Evolutionary conservation across 306 rosid genomes (phyloP).

Genomic region (Acmispon strigosus): DNA sequence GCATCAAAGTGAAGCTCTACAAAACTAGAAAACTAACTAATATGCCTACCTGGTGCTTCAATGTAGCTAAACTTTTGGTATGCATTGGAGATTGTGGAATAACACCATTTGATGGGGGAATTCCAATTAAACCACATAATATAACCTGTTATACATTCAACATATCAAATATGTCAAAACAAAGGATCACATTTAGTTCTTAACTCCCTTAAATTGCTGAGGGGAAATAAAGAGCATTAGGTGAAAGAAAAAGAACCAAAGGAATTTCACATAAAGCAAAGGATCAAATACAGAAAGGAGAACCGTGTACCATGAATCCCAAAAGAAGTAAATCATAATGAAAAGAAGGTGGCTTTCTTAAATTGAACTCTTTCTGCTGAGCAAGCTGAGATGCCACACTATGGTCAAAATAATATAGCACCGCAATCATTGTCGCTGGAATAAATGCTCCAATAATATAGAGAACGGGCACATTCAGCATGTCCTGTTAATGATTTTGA

Average conservation of each 20-base stretch:
- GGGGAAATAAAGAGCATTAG: background rate
- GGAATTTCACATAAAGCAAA: background rate
- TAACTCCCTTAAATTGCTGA: background rate
- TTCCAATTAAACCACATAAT: constrained; percentile 70
- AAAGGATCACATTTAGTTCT: background rate
- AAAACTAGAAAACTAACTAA: background rate
- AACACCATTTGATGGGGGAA: constrained; percentile 82
- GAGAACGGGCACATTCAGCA: constrained; percentile 67
- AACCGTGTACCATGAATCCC: constrained; percentile 63
- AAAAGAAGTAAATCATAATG: constrained; percentile 77
- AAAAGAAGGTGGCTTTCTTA: constrained; percentile 72
- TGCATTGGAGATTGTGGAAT: constrained; percentile 94
- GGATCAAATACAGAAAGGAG: constrained; percentile 1
- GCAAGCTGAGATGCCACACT: constrained; percentile 89
- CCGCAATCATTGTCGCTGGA: constrained; percentile 86
- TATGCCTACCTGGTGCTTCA: constrained; percentile 64
- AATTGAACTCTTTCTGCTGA: constrained; percentile 78
- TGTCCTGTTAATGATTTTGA: constrained; percentile 48
- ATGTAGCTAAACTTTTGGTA: constrained; percentile 70
- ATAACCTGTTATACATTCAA: constrained; percentile 50
- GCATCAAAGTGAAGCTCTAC: background rate
- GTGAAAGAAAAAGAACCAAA: background rate
- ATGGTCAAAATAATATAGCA: constrained; percentile 79
- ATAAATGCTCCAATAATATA: constrained; percentile 68
- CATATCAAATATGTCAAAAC: background rate